Percentiles rank a stretch among this genome's conserved stretches.
Conservation (phyloP, 2,329 filamentous ascomycete species). For the Laburnicola sp. region DNA sequence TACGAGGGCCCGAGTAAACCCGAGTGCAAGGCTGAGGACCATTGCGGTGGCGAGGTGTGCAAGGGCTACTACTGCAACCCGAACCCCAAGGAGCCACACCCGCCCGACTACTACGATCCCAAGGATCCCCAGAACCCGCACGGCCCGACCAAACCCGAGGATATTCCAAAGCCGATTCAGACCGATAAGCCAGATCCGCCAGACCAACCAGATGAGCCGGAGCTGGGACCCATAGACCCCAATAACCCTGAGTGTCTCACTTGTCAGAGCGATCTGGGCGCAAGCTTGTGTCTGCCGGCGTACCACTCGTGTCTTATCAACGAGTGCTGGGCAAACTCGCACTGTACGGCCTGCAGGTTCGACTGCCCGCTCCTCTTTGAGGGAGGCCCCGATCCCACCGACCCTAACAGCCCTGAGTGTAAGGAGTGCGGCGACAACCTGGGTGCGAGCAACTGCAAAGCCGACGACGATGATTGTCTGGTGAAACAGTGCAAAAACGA, state of each 20-base stretch:
- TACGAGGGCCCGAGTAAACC: conserved; percentile 1
- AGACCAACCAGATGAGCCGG: conserved; percentile 1
- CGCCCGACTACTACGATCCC: conserved; percentile 5
- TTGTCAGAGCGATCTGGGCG: neutral
- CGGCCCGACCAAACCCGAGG: conserved; percentile 2
- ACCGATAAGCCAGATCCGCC: neutral
- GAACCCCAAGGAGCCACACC: conserved; percentile 6
- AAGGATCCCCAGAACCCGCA: conserved; percentile 5
- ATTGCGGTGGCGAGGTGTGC: conserved; percentile 3
- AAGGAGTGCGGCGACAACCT: neutral
- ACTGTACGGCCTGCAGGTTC: conserved; percentile 1
- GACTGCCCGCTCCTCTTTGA: conserved; percentile 1
- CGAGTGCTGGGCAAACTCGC: conserved; percentile 1
- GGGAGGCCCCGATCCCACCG: conserved; percentile 1
- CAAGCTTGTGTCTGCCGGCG: neutral
- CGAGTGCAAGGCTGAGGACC: conserved; percentile 1
- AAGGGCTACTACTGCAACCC: conserved; percentile 3
- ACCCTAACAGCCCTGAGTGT: conserved; percentile 3
- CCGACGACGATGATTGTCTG: conserved; percentile 3
- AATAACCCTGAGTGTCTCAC: conserved; percentile 2
- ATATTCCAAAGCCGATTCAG: conserved; percentile 3
- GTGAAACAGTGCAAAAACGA: neutral
- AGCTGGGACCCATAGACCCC: conserved; percentile 1
- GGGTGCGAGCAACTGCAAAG: neutral
- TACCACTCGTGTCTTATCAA: neutral